Conservation (phyloP, 2,329 filamentous ascomycete species). For the Neonectria neomacrospora region DNA sequence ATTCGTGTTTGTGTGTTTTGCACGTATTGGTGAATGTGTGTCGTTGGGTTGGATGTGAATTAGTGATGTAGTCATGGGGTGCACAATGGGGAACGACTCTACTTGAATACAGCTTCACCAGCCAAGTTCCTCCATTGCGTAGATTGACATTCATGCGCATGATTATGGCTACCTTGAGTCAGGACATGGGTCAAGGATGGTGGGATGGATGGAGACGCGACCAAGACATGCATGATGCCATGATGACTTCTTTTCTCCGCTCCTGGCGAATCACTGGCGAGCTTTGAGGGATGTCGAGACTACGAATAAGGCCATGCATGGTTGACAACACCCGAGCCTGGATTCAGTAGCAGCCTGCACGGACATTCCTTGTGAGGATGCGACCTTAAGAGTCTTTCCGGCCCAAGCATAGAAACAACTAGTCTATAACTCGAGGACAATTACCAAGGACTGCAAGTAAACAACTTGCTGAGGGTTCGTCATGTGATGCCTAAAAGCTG, state of each 20-base stretch:
- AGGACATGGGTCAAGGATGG: neutral
- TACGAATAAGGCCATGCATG: neutral
- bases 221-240: neutral
- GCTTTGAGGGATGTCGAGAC: no score
- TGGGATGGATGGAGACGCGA: slow-evolving; percentile 1
- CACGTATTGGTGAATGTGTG: neutral
- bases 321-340: neutral
- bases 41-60: neutral
- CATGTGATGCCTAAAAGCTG: neutral
- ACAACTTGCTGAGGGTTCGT: neutral
- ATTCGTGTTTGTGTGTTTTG: slow-evolving; percentile 2
- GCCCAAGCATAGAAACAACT: no score
- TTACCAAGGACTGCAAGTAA: neutral
- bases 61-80: neutral
- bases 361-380: neutral
- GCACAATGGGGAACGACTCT: neutral
- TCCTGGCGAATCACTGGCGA: neutral
- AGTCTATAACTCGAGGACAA: no score
- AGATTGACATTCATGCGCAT: slow-evolving; percentile 14
- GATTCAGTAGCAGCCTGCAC: neutral
- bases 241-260: neutral
- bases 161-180: neutral
- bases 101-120: neutral
- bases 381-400: neutral
- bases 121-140: neutral